A percentile compares a stretch with the other conserved stretches of the same genome.
Conservation (phyloP, 805 yeast genomes). For the Peterozyma toletana region DNA sequence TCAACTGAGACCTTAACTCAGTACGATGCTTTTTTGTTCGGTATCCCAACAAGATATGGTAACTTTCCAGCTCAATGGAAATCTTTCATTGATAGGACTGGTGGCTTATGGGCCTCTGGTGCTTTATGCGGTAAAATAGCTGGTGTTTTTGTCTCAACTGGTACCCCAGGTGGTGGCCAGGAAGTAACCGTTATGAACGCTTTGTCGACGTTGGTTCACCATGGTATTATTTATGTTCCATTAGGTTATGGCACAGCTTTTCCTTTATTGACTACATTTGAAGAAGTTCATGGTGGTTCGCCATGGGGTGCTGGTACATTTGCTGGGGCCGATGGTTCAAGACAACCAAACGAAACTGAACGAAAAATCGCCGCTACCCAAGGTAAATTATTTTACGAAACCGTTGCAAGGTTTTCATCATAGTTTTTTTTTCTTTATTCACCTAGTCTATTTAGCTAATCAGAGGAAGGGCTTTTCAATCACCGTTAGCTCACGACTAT, state of each 20-base stretch:
- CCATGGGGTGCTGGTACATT: constrained; percentile 85
- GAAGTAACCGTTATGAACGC: constrained; percentile 58
- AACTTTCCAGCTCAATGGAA: constrained; percentile 70
- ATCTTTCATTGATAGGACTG: constrained; percentile 72
- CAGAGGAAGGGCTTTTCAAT: too few species aligned
- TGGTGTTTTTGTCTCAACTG: constrained; percentile 66
- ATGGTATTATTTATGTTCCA: constrained; percentile 73
- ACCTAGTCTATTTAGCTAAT: too few species aligned
- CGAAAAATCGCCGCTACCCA: constrained; percentile 56
- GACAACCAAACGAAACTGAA: constrained; percentile 61
- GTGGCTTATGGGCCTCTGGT: constrained; percentile 70
- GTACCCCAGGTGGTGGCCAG: constrained; percentile 75
- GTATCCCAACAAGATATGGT: constrained; percentile 78
- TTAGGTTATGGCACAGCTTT: constrained; percentile 62
- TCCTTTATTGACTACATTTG: constrained; percentile 45
- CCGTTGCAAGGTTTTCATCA: constrained; percentile 23
- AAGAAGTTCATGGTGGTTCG: constrained; percentile 73
- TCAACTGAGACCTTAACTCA: constrained; percentile 44
- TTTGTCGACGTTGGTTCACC: constrained; percentile 58
- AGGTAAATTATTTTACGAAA: constrained; percentile 56
- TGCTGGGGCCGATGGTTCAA: constrained; percentile 72
- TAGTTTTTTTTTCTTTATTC: too few species aligned
- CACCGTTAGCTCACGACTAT: too few species aligned
- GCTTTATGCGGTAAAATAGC: constrained; percentile 66
- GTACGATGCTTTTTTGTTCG: constrained; percentile 72